Conservation (phyloP, 345 rosid genomes). For the Stellera chamaejasme region DNA sequence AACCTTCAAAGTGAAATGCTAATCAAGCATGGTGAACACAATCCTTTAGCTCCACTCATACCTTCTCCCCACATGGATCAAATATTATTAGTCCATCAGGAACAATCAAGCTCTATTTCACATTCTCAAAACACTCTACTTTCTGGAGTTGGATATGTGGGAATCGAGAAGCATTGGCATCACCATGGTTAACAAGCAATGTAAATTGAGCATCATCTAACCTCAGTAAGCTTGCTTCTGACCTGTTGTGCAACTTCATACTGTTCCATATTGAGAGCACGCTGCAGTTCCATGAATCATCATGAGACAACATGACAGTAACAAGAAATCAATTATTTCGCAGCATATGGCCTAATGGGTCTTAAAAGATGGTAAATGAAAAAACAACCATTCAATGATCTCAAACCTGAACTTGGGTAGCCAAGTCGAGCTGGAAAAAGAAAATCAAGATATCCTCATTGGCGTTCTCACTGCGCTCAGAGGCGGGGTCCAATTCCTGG, state of each 20-base stretch:
- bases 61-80: constrained; percentile 6
- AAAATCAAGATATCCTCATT: constrained; percentile 88
- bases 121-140: not conserved
- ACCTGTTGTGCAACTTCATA: constrained; percentile 79
- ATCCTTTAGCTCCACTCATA: constrained; percentile 5
- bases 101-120: constrained; percentile 5
- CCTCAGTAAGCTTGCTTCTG: constrained; percentile 86
- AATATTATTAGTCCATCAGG: not conserved
- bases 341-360: not conserved
- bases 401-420: constrained; percentile 83
- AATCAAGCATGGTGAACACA: constrained; percentile 7
- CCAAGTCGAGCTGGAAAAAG: constrained; percentile 83
- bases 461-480: constrained; percentile 78
- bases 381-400: not conserved
- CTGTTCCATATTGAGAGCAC: constrained; percentile 79
- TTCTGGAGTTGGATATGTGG: not conserved
- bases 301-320: not conserved
- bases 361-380: not conserved
- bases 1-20: constrained; percentile 46
- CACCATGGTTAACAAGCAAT: no score
- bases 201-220: constrained; percentile 14
- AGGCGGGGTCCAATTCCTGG: constrained; percentile 45
- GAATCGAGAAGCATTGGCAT: no score
- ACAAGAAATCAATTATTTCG: not conserved
- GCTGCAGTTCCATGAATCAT: constrained; percentile 37